phyloP scores from a whole-genome alignment of 2,329 filamentous ascomycete genomes.

The Phaeophleospora eucalypticola region DNA sequence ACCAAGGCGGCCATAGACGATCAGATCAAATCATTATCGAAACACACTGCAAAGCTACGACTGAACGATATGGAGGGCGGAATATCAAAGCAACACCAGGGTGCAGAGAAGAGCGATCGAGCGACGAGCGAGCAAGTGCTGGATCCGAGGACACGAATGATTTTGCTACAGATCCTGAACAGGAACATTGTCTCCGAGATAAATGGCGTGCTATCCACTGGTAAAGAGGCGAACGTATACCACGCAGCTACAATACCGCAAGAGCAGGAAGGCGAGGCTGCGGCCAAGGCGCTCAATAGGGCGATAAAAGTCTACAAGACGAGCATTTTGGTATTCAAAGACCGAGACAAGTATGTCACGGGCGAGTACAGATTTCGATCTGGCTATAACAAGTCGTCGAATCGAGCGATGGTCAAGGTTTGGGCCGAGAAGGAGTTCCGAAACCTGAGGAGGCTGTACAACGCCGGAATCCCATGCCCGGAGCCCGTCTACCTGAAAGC shows the following conservation, averaged over 20 bases:
- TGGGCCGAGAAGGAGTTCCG: slow-evolving; percentile 99
- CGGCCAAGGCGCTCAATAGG: slow-evolving; percentile 58
- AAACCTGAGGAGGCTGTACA: slow-evolving; percentile 79
- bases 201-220: slow-evolving; percentile 91
- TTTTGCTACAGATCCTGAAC: slow-evolving; percentile 94
- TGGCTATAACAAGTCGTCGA: slow-evolving; percentile 91
- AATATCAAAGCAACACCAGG: slow-evolving; percentile 46
- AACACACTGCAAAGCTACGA: slow-evolving; percentile 80
- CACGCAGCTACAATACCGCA: slow-evolving; percentile 67
- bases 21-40: slow-evolving; percentile 77
- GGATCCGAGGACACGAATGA: slow-evolving; percentile 91
- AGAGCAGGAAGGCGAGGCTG: slow-evolving; percentile 47
- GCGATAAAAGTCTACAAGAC: slow-evolving; percentile 99
- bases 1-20: slow-evolving; percentile 78
- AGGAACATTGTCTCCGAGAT: slow-evolving; percentile 83
- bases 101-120: slow-evolving; percentile 71
- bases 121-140: slow-evolving; percentile 93
- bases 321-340: slow-evolving; percentile 94
- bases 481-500: slow-evolving; percentile 84
- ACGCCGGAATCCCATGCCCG: slow-evolving; percentile 82
- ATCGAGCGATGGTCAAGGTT: slow-evolving; percentile 93
- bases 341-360: slow-evolving; percentile 90
- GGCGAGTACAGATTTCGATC: slow-evolving; percentile 89
- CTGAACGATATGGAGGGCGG: slow-evolving; percentile 62
- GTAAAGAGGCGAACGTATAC: slow-evolving; percentile 98